phyloP scores from a whole-genome alignment of 1,284 basidiomycete genomes.

The Naganishia sp. region DNA sequence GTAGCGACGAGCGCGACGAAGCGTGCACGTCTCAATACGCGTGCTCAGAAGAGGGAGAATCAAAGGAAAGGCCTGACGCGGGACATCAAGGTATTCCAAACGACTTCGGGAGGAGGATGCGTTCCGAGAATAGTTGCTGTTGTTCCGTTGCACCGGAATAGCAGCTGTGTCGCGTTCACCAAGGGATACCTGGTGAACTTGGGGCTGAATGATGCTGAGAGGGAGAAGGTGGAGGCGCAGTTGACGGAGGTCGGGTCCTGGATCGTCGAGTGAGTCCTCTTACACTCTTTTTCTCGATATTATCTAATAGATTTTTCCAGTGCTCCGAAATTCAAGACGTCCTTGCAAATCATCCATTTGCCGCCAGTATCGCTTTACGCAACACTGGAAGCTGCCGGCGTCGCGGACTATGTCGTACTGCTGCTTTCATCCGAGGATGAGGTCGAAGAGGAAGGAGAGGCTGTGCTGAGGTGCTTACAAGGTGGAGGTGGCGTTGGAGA shows the following conservation, averaged over 20 bases:
- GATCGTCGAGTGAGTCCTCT: conserved; percentile 64
- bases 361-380: conserved; percentile 71
- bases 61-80: conserved; percentile 68
- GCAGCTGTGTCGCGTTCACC: conserved; percentile 70
- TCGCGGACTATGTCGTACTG: conserved; percentile 88
- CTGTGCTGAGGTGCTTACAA: conserved; percentile 81
- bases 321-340: conserved; percentile 83
- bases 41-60: conserved; percentile 55
- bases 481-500: conserved; percentile 65
- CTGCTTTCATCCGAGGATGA: conserved; percentile 78
- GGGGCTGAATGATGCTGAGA: conserved; percentile 61
- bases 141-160: conserved; percentile 48
- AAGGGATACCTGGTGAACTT: conserved; percentile 68
- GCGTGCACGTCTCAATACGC: conserved; percentile 47
- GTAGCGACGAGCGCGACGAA: conserved; percentile 43
- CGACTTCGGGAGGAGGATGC: conserved; percentile 51
- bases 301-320: conserved; percentile 53
- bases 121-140: conserved; percentile 56
- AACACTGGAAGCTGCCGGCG: conserved; percentile 81
- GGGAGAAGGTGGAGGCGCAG: conserved; percentile 35
- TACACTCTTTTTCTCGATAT: neutral
- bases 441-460: conserved; percentile 84
- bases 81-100: conserved; percentile 53
- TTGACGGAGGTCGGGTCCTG: conserved; percentile 61
- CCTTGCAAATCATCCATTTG: conserved; percentile 78